Evolutionary conservation across 2,329 filamentous ascomycete species (phyloP).

Genomic region (Aureobasidium pullulans): DNA sequence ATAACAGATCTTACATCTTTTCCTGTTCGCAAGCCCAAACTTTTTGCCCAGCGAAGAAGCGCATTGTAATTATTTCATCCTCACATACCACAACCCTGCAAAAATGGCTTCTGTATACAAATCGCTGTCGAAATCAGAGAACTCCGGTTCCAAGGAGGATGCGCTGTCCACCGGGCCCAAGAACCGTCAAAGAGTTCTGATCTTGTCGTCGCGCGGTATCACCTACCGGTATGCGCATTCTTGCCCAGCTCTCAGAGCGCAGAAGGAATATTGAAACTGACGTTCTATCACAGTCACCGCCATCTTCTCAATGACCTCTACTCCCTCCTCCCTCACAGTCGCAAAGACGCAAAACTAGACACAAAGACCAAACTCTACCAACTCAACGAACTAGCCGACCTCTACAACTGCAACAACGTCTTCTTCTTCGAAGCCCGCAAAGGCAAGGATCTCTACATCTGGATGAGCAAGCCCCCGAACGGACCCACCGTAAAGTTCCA

Average conservation of each 20-base stretch:
- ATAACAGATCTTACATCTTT: not conserved
- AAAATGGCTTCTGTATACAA: constrained; percentile 53
- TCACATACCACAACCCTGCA: not conserved
- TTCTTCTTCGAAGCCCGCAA: constrained; percentile 95
- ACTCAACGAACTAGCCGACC: constrained; percentile 66
- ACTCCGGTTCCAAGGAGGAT: constrained; percentile 25
- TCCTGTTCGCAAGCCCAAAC: not conserved
- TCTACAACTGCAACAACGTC: constrained; percentile 92
- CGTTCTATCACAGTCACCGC: constrained; percentile 58
- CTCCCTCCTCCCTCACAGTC: constrained; percentile 79
- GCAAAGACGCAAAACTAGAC: constrained; percentile 95
- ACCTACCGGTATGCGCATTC: constrained; percentile 62
- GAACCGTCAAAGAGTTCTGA: constrained; percentile 61
- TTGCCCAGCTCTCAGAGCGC: not conserved
- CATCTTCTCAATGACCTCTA: constrained; percentile 88
- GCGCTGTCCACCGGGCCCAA: constrained; percentile 26
- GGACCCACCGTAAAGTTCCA: constrained; percentile 70
- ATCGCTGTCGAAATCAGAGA: constrained; percentile 38
- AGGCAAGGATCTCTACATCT: constrained; percentile 87
- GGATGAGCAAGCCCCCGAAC: constrained; percentile 86
- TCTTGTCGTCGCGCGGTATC: constrained; percentile 86
- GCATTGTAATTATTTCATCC: not conserved
- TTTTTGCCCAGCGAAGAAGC: not conserved
- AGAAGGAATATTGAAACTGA: not conserved
- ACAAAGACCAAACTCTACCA: constrained; percentile 81